Conservation (phyloP, 192 early-diverging fungal genomes). For the Neocallimastix lanati region DNA sequence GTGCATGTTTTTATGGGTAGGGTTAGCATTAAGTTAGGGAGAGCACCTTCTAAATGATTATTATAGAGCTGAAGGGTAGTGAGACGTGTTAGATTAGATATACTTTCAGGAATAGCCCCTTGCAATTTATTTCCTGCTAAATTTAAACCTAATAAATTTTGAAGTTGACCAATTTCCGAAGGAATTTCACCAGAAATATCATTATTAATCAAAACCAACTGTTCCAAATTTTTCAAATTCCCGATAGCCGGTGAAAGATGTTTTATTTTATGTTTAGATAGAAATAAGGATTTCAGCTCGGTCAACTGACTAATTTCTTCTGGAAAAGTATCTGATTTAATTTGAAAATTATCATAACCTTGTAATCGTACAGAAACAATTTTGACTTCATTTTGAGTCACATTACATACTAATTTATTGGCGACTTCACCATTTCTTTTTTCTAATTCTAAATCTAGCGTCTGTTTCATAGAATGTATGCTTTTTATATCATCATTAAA, state of each 20-base stretch:
- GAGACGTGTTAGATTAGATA: not conserved
- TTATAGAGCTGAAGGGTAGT: not conserved
- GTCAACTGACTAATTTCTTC: not conserved
- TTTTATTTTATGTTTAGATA: not conserved
- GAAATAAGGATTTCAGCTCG: not conserved
- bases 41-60: not conserved
- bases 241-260: not conserved
- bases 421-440: not conserved
- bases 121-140: not conserved
- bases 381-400: not conserved
- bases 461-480: too few species aligned
- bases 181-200: not conserved
- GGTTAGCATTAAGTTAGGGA: not conserved
- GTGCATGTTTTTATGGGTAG: not conserved
- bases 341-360: not conserved
- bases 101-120: not conserved
- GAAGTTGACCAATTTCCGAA: not conserved
- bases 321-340: not conserved
- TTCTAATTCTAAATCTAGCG: not conserved
- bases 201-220: not conserved
- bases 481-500: too few species aligned
- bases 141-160: not conserved
- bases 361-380: not conserved
- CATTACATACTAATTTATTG: not conserved
- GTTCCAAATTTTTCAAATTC: not conserved